phyloP scores from a whole-genome alignment of 192 early-diverging fungal species.

The Coemansia sp. region DNA sequence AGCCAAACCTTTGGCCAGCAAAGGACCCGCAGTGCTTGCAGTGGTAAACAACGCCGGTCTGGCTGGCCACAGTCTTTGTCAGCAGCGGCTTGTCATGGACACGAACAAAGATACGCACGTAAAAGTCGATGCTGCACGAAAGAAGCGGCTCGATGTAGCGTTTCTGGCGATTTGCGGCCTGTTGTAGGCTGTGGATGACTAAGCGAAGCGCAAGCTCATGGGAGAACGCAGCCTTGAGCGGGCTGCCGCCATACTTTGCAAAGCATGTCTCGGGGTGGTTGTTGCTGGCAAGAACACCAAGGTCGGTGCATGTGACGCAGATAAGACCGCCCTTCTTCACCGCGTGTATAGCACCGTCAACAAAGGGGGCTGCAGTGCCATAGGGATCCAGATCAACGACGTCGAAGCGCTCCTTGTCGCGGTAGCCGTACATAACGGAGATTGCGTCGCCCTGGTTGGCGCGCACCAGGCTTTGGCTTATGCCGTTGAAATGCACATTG shows the following conservation, averaged over 20 bases:
- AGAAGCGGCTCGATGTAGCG: constrained; percentile 87
- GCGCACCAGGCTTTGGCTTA: constrained; percentile 71
- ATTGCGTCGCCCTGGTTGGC: constrained; percentile 86
- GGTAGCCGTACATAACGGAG: constrained; percentile 71
- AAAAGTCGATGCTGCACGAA: constrained; percentile 97
- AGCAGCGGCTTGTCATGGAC: constrained; percentile 73
- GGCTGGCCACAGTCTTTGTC: constrained; percentile 80
- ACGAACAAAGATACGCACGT: constrained; percentile 94
- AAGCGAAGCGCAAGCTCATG: constrained; percentile 96
- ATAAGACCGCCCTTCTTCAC: constrained; percentile 91
- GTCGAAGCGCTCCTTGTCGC: constrained; percentile 67
- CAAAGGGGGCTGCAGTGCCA: constrained; percentile 92
- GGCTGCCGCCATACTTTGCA: constrained; percentile 94
- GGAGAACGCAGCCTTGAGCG: constrained; percentile 83
- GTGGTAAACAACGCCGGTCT: constrained; percentile 79
- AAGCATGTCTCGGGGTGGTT: constrained; percentile 87
- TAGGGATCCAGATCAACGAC: constrained; percentile 98
- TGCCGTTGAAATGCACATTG: constrained; percentile 83
- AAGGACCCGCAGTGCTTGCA: constrained; percentile 84
- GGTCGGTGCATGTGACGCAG: constrained; percentile 98
- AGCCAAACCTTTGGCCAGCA: constrained; percentile 75
- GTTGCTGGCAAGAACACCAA: constrained; percentile 89
- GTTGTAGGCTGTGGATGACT: constrained; percentile 80
- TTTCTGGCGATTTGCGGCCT: constrained; percentile 81
- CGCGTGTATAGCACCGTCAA: constrained; percentile 92